Evolutionary conservation across 768 basidiomycete species (phyloP), one percentile per base, ranked within the genome.

Genomic region (Lactarius trivialis): DNA sequence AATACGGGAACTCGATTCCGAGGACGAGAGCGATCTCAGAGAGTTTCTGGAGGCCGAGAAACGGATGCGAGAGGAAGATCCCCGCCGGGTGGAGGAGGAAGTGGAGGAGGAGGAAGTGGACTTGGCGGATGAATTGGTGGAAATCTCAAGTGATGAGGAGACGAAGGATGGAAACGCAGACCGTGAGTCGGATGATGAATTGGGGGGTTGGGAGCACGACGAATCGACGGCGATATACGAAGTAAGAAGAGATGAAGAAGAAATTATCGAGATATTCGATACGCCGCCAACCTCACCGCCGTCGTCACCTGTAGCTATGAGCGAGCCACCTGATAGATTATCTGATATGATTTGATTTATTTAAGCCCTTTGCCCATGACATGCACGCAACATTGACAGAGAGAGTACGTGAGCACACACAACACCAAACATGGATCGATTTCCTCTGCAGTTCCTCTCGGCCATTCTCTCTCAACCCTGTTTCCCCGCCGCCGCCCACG

Each of bases 41-140:
- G 84, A 85, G 30, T 91, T 91, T 58, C 63, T 90, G 69, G 82
- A 85, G 60, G 85, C 83, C 1, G 89, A 91, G 70, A 73, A 70
- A 68, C 72, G 67, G 64, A 76, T 83, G 55, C 81, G 76, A 68
- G 82, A 80, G 60, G 57, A 66, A 17, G 66, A 56, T 14, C 65
- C 65, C 17, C 30, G 58, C n/a, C 55, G 52, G 21, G 71, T 73
- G 21, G 68, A 45, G n/a, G 82, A 80, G 59, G 56, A 65, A 12
- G 66, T 55, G 26, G 71, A 73, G 21, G 68, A 61, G 7, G 68
- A 64, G 7, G 68, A 70, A 14, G 72, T 70, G 4, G 55, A 68
- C 67, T 65, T 15, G 49, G 71, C 26, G 45, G 63, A 28, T 60
- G 70, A 51, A 54, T 66, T 36, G 4, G 65, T 43, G 55, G 60